Evolutionary conservation across 1,284 basidiomycete genomes (phyloP), one percentile per base, ranked within the genome.

Genomic region (Stereum hirsutum): DNA sequence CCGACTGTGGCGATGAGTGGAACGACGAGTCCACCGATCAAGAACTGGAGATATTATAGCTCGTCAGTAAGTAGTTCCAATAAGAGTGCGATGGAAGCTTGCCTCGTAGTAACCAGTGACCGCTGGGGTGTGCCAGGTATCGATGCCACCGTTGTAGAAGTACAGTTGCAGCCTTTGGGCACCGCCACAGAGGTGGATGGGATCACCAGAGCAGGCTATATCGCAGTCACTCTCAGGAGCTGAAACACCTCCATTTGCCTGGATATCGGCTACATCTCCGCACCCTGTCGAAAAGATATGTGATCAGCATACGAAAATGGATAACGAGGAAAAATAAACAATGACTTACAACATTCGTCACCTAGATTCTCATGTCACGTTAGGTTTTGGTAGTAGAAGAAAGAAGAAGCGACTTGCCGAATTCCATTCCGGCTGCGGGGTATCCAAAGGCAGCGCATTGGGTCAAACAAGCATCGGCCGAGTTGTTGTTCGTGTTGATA

Each of bases 1-100:
- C 84, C 83, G 28, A 88, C 64, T 0, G 84, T 86, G 5, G 81
- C 75, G 34, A 87, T 72, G 42, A 87, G 64, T 3, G 84, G 83
- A 5, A 84, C 74, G 42, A 84, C 66, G 26, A 87, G 68, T 11
- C 83, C 81, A 25, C 58, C 63, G 23, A 69, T 72, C 47, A 85
- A 65, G 59, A 79, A 80, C 77, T 82, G 46, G 8, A 46, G 31
- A 28, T 33, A 5, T 14, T 35, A 37, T 26, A 40, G n/a, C n/a
- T 25, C 17, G 27, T 42, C 5, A 42, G 32, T 15, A 19, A 12
- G 17, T 19, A 42, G 28, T 14, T 26, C 2, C 3, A 17, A 40
- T n/a, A 26, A 4, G 20, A 15, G 17, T 6, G 11, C 4, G 20
- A 38, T 35, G 15, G 12, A 53, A 25, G 19, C 67, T 40, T 49